Base-by-base conservation (phyloP, 768 basidiomycete genomes). In the Leucocoprinus leucothites region DNA sequence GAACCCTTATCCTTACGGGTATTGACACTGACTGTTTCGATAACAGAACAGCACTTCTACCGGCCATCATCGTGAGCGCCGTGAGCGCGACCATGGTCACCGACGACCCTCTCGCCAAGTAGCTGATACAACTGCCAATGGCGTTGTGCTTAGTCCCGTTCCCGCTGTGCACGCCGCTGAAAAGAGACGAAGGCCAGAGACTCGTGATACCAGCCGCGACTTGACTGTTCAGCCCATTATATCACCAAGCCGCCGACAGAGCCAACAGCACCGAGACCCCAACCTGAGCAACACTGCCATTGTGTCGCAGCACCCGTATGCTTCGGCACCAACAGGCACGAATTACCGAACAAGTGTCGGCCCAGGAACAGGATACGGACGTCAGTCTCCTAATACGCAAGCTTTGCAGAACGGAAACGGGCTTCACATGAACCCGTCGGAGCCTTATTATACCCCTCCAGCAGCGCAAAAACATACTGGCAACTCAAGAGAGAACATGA, bases 291-390 rank as follows among this genome's bases (percentile, higher is more conserved):
- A 71, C 53, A 60, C 70, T 3, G 77, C 76, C 9, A 74, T 86
- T 38, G 70, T 77, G 18, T 72, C 77, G 8, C 77, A 84, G 26
- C 89, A 91, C 64, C 89, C 89, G 28, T 91, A 91, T 54, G 89
- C 88, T 8, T 75, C 80, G 34, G 81, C 84, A 6, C 81, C 85
- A 5, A 80, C 76, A 53, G 72, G 81, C 1, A 78, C 74, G 41
- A 82, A 79, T 2, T 85, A 84, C 64, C 82, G 85, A 16, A 68
- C 48, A 22, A 56, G 47, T 26, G 40, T 46, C n/a, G 45, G 71
- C 35, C 64, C 63, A 6, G 67, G 69, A 56, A 66, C 69, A 53
- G 22, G 64, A 60, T 88, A 85, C 58, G 87, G 81, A 21, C 78
- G 85, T 38, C 77, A 77, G 54, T 86, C 85, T 3, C 75, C 83